phyloP scores from a whole-genome alignment of 2,329 filamentous ascomycete species.

The Colletotrichum lupini region DNA sequence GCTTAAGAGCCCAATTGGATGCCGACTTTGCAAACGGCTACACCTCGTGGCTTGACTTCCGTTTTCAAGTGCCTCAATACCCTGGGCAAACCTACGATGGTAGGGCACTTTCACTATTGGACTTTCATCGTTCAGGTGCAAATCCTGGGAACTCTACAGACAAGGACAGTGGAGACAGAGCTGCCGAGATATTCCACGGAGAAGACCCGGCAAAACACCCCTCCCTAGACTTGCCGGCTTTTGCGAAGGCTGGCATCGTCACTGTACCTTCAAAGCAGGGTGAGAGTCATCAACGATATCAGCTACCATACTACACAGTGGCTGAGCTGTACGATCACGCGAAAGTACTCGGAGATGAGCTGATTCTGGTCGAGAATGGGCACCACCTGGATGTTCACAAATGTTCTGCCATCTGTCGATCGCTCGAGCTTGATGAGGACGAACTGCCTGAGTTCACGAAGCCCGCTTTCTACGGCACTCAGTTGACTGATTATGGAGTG shows the following conservation, averaged over 20 bases:
- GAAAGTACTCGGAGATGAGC: background rate
- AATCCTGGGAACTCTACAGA: background rate
- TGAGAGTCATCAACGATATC: background rate
- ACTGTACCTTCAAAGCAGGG: background rate
- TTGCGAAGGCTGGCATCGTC: background rate
- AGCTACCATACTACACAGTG: constrained; percentile 9
- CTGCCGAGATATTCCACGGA: background rate
- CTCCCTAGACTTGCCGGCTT: background rate
- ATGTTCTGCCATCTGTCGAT: background rate
- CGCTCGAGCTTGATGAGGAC: background rate
- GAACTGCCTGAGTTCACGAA: background rate
- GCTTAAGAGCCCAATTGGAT: background rate
- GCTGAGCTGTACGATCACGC: constrained; percentile 23
- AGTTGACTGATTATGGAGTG: background rate
- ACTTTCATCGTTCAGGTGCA: background rate
- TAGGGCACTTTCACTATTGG: background rate
- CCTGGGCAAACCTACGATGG: background rate
- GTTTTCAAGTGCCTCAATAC: constrained; percentile 19
- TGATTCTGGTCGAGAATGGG: constrained; percentile 7
- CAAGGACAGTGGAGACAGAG: background rate
- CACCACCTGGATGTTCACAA: constrained; percentile 14
- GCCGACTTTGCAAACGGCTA: background rate
- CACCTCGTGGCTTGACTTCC: constrained; percentile 21
- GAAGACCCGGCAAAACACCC: background rate
- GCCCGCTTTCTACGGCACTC: constrained; percentile 1